Evolutionary conservation across 345 rosid species (phyloP), one percentile per base, ranked within the genome.

Genomic region (Reutealis trisperma): DNA sequence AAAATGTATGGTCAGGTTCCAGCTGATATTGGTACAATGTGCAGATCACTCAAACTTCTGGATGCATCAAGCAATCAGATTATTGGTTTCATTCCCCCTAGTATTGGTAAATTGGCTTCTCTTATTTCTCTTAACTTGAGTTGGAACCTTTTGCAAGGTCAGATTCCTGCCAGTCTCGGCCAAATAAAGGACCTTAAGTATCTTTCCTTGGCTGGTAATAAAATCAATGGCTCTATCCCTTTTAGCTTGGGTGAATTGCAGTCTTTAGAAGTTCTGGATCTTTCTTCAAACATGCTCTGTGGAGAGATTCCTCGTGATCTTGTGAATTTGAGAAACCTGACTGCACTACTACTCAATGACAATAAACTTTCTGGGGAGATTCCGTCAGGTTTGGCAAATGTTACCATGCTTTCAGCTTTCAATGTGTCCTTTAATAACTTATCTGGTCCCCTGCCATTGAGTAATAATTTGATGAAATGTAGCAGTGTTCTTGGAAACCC

Each of bases 361-460:
- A 90, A 90, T 76, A 87, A 79, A 49, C 87, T 90, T n/a, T 84
- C 89, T 2, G 94, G 92, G 78, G 77, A 80, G 75, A 88, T 90
- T 59, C 92, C 94, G 21, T 72, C 85, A 0, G 88, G 86, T 73
- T 76, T 90, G 69, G 87, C 86, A 61, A 86, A 85, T 82, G 79
- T 67, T 44, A 74, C 90, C 9, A 42, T 73, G 24, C 90, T 90
- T 51, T 76, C 85, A 27, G 74, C 76, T 1, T 87, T 90, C 80
- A 90, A 90, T 65, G 87, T 86, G 75, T 90, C 94, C 61, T 86
- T 83, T 79, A 88, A 90, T 75, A 73, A 90, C 83, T 77, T 90
- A 72, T 87, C 90, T 16, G 94, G 94, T 67, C 87, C 90, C 11
- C 76, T 90, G 79, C 92, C 87, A 32, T 62, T 73, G 8, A 85